A percentile compares a stretch with the other conserved stretches of the same genome.
Conservation (phyloP, 805 yeast species). For the Kodamaea sagamina region DNA sequence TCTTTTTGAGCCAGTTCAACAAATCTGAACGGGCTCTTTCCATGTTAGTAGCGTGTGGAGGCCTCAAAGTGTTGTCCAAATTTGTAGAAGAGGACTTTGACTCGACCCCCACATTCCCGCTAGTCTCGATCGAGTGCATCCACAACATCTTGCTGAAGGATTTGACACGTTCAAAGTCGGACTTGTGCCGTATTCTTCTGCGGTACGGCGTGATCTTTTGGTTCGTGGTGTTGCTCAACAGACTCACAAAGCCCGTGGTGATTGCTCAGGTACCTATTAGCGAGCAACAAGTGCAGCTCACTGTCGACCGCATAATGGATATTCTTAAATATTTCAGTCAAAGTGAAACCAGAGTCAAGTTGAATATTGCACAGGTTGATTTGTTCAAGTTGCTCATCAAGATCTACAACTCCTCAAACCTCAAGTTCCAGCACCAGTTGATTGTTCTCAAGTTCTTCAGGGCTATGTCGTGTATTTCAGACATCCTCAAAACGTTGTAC, state of each 20-base stretch:
- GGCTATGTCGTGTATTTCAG: slow-evolving; percentile 41
- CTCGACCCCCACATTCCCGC: slow-evolving; percentile 37
- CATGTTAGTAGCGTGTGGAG: slow-evolving; percentile 49
- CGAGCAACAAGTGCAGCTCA: slow-evolving; percentile 4
- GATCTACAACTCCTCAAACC: slow-evolving; percentile 33
- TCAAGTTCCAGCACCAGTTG: slow-evolving; percentile 31
- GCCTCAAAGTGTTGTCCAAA: slow-evolving; percentile 43
- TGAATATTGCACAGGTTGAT: slow-evolving; percentile 39
- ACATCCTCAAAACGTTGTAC: slow-evolving; percentile 32
- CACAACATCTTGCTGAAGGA: slow-evolving; percentile 36
- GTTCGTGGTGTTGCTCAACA: slow-evolving; percentile 40
- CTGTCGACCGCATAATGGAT: slow-evolving; percentile 35
- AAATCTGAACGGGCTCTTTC: slow-evolving; percentile 38
- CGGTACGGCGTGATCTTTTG: slow-evolving; percentile 46
- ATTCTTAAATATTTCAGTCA: slow-evolving; percentile 47
- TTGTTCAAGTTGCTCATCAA: slow-evolving; percentile 45
- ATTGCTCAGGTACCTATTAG: slow-evolving; percentile 9
- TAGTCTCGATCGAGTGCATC: slow-evolving; percentile 39
- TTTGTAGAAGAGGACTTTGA: slow-evolving; percentile 50
- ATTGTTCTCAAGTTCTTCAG: slow-evolving; percentile 47
- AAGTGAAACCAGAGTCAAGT: slow-evolving; percentile 47
- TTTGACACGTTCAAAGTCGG: slow-evolving; percentile 42
- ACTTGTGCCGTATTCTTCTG: slow-evolving; percentile 43
- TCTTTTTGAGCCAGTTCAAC: slow-evolving; percentile 34
- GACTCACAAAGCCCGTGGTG: slow-evolving; percentile 25